Conservation (phyloP, 2,329 filamentous ascomycete genomes). For the Zymoseptoria passerinii region DNA sequence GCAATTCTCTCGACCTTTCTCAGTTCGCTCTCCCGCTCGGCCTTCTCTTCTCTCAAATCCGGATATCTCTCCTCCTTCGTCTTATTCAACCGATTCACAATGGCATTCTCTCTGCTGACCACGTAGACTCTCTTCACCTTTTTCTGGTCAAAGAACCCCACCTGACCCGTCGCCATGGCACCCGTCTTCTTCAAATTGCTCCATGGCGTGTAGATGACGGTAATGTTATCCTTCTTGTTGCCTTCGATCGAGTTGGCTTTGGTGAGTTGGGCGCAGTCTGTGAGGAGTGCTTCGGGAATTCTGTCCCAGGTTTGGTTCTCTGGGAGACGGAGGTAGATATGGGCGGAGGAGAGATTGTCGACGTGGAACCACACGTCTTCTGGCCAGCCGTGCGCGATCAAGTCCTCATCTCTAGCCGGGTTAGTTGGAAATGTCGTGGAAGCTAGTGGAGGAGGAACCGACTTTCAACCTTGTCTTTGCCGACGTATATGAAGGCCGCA, state of each 20-base stretch:
- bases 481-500: slow-evolving; percentile 83
- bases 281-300: slow-evolving; percentile 65
- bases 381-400: slow-evolving; percentile 90
- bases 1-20: slow-evolving; percentile 61
- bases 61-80: slow-evolving; percentile 84
- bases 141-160: slow-evolving; percentile 84
- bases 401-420: slow-evolving; percentile 68
- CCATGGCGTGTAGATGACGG: slow-evolving; percentile 96
- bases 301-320: slow-evolving; percentile 76
- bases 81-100: slow-evolving; percentile 97
- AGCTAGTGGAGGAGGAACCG: slow-evolving; percentile 30
- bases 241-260: slow-evolving; percentile 99
- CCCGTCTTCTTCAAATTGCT: slow-evolving; percentile 92
- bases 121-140: slow-evolving; percentile 80
- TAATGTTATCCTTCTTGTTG: slow-evolving; percentile 98
- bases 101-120: slow-evolving; percentile 70
- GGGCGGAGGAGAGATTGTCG: slow-evolving; percentile 92
- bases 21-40: slow-evolving; percentile 63
- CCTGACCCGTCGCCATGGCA: slow-evolving; percentile 90
- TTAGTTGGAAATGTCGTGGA: slow-evolving; percentile 19
- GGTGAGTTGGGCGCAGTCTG: slow-evolving; percentile 90
- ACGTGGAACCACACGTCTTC: slow-evolving; percentile 99
- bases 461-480: slow-evolving; percentile 99
- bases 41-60: slow-evolving; percentile 73
- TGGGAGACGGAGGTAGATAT: slow-evolving; percentile 80